Evolutionary conservation across 352 stramenopile species (phyloP).

Genomic region (Phytophthora kernoviae): DNA sequence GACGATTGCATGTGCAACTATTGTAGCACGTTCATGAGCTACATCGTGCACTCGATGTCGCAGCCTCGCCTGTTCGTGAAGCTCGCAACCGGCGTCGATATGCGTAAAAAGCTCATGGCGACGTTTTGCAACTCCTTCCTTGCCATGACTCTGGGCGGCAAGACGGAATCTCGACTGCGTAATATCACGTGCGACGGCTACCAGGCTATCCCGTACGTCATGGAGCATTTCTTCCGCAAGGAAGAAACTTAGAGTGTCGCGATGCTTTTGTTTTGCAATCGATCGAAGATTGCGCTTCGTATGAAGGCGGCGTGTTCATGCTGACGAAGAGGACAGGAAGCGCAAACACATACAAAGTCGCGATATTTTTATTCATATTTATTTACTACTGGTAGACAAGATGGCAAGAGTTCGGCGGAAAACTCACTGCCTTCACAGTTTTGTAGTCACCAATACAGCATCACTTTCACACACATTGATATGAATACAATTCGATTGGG

Average conservation of each 20-base stretch:
- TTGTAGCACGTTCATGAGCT: conserved; percentile 57
- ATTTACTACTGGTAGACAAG: conserved; percentile 15
- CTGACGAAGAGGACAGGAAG: neutral
- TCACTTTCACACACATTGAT: neutral
- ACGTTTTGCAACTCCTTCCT: conserved; percentile 61
- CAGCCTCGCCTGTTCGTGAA: conserved; percentile 59
- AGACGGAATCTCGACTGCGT: conserved; percentile 29
- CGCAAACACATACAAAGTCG: neutral
- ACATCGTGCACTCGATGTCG: conserved; percentile 54
- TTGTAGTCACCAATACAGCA: conserved; percentile 16
- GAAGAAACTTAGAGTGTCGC: conserved; percentile 9
- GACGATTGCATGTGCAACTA: conserved; percentile 41
- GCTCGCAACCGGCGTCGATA: conserved; percentile 37
- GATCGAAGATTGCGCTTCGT: conserved; percentile 38
- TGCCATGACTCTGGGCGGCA: conserved; percentile 41
- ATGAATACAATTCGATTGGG: too few relatives aligned
- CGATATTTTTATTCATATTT: conserved; percentile 33
- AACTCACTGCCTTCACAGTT: conserved; percentile 14
- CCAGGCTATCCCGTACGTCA: conserved; percentile 47
- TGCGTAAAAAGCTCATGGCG: conserved; percentile 47
- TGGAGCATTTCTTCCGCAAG: conserved; percentile 52
- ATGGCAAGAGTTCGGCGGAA: conserved; percentile 29
- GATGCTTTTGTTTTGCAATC: conserved; percentile 18
- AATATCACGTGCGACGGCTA: conserved; percentile 41
- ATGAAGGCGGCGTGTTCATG: conserved; percentile 1